Percentiles rank a stretch among this genome's conserved stretches.
These are phyloP conservation scores for Cercophora samala DNA, from an alignment of 495 filamentous ascomycete genomes.

Conservation along the genomic window DNA sequence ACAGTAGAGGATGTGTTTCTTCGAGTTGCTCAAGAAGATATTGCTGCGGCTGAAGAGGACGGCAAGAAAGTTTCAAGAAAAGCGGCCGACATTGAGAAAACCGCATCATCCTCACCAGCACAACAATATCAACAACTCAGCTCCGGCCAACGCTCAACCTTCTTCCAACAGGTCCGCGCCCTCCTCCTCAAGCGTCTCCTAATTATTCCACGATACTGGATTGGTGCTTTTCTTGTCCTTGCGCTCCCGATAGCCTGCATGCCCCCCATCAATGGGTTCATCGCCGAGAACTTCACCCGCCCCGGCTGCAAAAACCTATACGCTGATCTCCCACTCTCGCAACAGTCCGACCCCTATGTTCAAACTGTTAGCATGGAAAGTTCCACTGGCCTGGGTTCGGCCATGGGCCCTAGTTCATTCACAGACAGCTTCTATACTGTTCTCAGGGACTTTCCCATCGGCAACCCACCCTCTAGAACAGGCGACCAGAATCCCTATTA, in stretches of 20 bases:
- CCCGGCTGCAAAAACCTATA: slow-evolving; percentile 10
- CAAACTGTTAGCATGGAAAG: not conserved
- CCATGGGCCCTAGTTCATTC: not conserved
- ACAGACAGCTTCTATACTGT: not conserved
- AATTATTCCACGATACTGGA: slow-evolving; percentile 24
- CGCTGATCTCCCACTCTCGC: not conserved
- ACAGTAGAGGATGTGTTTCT: slow-evolving; percentile 84
- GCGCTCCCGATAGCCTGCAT: slow-evolving; percentile 24
- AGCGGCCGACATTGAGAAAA: not conserved
- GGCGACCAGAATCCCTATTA: not conserved
- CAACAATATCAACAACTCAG: slow-evolving; percentile 10
- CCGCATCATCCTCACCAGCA: slow-evolving; percentile 6
- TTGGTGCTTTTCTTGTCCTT: slow-evolving; percentile 19
- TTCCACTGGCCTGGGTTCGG: not conserved
- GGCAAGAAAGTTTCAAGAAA: slow-evolving; percentile 7
- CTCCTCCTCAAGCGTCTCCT: slow-evolving; percentile 22
- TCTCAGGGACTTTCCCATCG: not conserved
- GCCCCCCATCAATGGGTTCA: slow-evolving; percentile 22
- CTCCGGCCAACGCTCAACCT: slow-evolving; percentile 18
- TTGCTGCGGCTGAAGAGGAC: slow-evolving; percentile 29
- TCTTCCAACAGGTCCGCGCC: slow-evolving; percentile 19
- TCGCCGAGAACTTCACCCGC: slow-evolving; percentile 6
- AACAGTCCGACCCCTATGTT: not conserved
- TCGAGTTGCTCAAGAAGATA: slow-evolving; percentile 65
- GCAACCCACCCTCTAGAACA: not conserved